Evolutionary conservation across 306 rosid genomes (phyloP), one percentile per base, ranked within the genome.

Genomic region (Gastrolobium villosum): DNA sequence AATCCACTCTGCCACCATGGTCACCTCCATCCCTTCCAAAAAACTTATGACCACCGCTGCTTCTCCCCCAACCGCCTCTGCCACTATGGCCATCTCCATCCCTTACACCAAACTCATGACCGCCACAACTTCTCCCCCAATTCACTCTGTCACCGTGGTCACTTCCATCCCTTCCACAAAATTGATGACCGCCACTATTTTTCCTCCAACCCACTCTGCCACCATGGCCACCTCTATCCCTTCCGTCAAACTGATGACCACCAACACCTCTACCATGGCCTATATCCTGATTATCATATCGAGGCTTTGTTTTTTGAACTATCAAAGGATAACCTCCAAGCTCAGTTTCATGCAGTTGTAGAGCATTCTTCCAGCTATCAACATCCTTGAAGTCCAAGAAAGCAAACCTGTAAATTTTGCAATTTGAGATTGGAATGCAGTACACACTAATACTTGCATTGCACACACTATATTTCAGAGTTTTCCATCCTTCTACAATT

Each of bases 361-460:
- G 69, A 13, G 98, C 98, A 55, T 84, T 83, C 67, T 31, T 71
- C 48, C 77, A 69, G 71, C 89, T 32, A 32, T 73, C 84, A 10
- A 26, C 10, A 36, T 87, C 89, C n/a, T 46, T 15, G 68, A 92
- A 94, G 84, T 90, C 97, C 84, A 94, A 52, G 83, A 89, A 88
- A 6, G 98, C 97, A 73, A 79, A 75, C 84, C 97, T 94, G 88
- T 41, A 50, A 57, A 55, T 54, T 43, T 48, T 52, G 46, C 44
- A 32, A 78, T 43, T 30, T 75, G 64, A 76, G 54, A 76, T 52
- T n/a, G 34, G 54, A 71, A 72, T 72, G 35, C 52, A 64, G 67
- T 54, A 72, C 10, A 44, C 26, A 61, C 32, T 20, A 49, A 45
- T 26, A 70, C 44, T 45, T 13, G 56, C 66, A 20, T 20, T 1